Evolutionary conservation across 257 asterid genomes (phyloP).

Genomic region (Forsythia suspensa): DNA sequence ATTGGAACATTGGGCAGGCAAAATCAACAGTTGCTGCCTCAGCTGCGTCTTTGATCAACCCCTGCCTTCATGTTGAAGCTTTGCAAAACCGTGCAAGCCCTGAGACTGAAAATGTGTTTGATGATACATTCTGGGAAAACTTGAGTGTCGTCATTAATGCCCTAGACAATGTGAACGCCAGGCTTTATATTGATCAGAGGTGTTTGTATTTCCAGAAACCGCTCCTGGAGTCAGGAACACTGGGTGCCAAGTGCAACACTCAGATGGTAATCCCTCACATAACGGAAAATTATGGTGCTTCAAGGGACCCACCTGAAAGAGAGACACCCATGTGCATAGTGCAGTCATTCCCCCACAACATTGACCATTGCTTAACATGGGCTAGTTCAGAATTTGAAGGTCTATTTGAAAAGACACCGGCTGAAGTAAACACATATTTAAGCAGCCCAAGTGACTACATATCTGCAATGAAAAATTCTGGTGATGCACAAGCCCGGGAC

Average conservation of each 20-base stretch:
- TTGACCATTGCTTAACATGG: slow-evolving; percentile 54
- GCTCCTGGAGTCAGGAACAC: slow-evolving; percentile 47
- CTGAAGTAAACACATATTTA: slow-evolving; percentile 42
- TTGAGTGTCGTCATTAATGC: slow-evolving; percentile 43
- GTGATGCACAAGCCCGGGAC: slow-evolving; percentile 54
- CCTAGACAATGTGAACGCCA: slow-evolving; percentile 44
- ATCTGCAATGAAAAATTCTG: slow-evolving; percentile 42
- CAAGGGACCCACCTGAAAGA: slow-evolving; percentile 50
- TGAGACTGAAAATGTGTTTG: slow-evolving; percentile 42
- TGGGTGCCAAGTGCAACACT: slow-evolving; percentile 55
- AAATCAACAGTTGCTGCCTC: slow-evolving; percentile 58
- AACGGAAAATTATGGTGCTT: slow-evolving; percentile 52
- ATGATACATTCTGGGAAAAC: slow-evolving; percentile 53
- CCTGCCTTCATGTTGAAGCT: slow-evolving; percentile 36
- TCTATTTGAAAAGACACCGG: slow-evolving; percentile 42
- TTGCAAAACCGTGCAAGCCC: slow-evolving; percentile 48
- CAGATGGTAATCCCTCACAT: slow-evolving; percentile 49
- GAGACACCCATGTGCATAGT: slow-evolving; percentile 51
- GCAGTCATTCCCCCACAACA: slow-evolving; percentile 49
- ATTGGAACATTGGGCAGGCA: slow-evolving; percentile 60
- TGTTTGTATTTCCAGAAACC: slow-evolving; percentile 49
- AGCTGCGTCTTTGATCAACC: slow-evolving; percentile 46
- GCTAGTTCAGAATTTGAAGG: slow-evolving; percentile 55
- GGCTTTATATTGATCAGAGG: slow-evolving; percentile 48
- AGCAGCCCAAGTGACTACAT: slow-evolving; percentile 35